These are phyloP conservation scores for Coprinopsis sp. DNA, from an alignment of 768 basidiomycete genomes.

Conservation along the genomic window DNA sequence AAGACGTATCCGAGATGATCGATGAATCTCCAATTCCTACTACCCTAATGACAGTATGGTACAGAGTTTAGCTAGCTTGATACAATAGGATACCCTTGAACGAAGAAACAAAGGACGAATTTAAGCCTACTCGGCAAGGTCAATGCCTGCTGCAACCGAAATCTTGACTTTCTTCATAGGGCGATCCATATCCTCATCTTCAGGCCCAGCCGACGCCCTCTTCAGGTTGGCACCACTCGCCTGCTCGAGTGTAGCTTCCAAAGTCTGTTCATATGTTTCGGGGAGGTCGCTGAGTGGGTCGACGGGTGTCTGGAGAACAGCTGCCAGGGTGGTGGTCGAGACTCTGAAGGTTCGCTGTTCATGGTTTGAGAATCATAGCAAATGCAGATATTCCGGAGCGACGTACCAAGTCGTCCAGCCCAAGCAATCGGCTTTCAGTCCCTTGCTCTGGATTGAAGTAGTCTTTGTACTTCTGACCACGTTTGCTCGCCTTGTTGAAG, in stretches of 20 bases:
- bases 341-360: slow-evolving; percentile 15
- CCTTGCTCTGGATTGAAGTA: slow-evolving; percentile 64
- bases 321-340: neutral
- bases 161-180: slow-evolving; percentile 65
- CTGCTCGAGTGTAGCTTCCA: slow-evolving; percentile 12
- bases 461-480: slow-evolving; percentile 48
- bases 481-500: slow-evolving; percentile 47
- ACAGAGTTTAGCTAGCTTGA: no score
- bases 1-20: no score
- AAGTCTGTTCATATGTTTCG: slow-evolving; percentile 5
- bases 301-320: slow-evolving; percentile 3
- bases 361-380: slow-evolving; percentile 7
- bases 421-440: slow-evolving; percentile 57
- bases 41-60: no score
- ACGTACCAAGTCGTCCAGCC: slow-evolving; percentile 51
- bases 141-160: slow-evolving; percentile 62
- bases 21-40: no score
- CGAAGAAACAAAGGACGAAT: no score
- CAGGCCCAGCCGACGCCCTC: slow-evolving; percentile 29
- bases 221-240: slow-evolving; percentile 18
- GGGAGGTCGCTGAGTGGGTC: neutral
- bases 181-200: slow-evolving; percentile 21
- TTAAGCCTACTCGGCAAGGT: slow-evolving; percentile 61
- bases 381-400: neutral
- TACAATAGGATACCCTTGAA: no score